These are phyloP conservation scores for Panaeolus cyanescens DNA, from an alignment of 768 basidiomycete species.

Conservation along the genomic window DNA sequence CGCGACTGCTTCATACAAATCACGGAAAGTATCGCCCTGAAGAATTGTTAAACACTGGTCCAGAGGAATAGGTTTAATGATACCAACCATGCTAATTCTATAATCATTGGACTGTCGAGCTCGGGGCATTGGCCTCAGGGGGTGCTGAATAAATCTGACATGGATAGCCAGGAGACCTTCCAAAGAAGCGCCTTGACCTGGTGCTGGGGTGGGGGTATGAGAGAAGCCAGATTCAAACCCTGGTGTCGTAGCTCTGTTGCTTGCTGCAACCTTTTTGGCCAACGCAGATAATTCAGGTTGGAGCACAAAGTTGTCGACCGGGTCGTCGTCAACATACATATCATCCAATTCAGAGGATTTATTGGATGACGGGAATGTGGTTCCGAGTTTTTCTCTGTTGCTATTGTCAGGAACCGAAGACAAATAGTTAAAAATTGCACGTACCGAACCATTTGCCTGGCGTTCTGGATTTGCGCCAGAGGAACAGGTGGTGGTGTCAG, in stretches of 20 bases:
- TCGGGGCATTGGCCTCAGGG: constrained; percentile 35
- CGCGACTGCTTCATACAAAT: constrained; percentile 65
- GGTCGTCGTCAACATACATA: constrained; percentile 33
- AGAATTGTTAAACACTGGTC: background rate
- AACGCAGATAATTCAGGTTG: constrained; percentile 69
- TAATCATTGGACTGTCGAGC: constrained; percentile 42
- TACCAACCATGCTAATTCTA: constrained; percentile 57
- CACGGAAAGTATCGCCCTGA: constrained; percentile 67
- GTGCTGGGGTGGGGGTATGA: constrained; percentile 17
- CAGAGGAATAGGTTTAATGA: background rate
- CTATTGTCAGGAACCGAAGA: background rate
- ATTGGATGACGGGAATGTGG: constrained; percentile 47
- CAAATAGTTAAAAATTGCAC: constrained; percentile 6
- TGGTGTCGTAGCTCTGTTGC: constrained; percentile 21
- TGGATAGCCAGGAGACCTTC: constrained; percentile 48
- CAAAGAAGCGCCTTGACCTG: constrained; percentile 30
- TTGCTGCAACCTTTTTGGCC: constrained; percentile 34
- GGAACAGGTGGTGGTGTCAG: constrained; percentile 77
- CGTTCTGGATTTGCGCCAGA: constrained; percentile 52
- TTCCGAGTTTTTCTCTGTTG: constrained; percentile 49
- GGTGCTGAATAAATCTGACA: constrained; percentile 71
- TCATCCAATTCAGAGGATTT: constrained; percentile 24
- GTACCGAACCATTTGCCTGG: constrained; percentile 64
- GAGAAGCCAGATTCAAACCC: constrained; percentile 19
- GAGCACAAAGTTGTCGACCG: constrained; percentile 48